phyloP scores from a whole-genome alignment of 257 asterid genomes.

The Mitragyna speciosa region DNA sequence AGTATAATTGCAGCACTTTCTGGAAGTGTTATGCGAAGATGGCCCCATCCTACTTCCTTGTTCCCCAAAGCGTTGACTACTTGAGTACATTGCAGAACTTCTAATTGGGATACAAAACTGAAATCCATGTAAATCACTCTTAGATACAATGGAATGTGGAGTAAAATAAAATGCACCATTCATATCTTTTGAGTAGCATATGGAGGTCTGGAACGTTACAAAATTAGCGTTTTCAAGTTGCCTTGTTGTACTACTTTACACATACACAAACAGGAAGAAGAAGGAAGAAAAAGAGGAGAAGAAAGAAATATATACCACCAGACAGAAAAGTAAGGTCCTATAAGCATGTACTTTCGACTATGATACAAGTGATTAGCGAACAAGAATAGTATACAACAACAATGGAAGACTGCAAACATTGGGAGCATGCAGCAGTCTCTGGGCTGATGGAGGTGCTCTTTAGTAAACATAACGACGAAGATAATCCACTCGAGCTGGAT shows the following conservation, averaged over 20 bases:
- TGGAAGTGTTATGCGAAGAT: too few relatives aligned
- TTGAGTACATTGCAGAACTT: not conserved
- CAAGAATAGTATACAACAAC: slow-evolving; percentile 1
- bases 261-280: not conserved
- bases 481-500: slow-evolving; percentile 83
- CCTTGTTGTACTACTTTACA: slow-evolving; percentile 9
- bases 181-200: not conserved
- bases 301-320: not conserved
- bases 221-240: not conserved
- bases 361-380: slow-evolving; percentile 31
- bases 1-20: too few relatives aligned
- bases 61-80: not conserved
- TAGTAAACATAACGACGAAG: slow-evolving; percentile 65
- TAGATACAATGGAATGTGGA: not conserved
- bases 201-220: not conserved
- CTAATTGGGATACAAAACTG: not conserved
- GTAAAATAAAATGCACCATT: not conserved
- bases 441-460: slow-evolving; percentile 5
- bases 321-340: not conserved
- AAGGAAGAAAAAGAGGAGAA: not conserved
- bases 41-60: not conserved
- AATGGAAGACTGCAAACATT: not conserved
- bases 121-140: not conserved
- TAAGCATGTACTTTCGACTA: slow-evolving; percentile 23
- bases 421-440: not conserved